Conservation (phyloP, 2,329 filamentous ascomycete species). For the Sclerotinia sclerotiorum region DNA sequence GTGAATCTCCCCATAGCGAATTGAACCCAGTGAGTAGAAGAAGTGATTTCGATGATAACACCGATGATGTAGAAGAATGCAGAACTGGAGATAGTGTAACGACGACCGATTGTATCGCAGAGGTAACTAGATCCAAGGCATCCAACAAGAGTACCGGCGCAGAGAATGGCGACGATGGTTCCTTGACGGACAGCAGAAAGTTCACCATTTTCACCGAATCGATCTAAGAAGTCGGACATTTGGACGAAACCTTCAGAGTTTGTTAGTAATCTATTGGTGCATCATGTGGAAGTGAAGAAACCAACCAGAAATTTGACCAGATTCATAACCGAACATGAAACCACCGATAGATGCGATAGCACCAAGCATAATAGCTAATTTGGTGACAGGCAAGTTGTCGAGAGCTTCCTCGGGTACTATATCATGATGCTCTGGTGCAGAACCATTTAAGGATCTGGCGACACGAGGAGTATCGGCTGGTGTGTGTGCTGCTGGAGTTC, state of each 20-base stretch:
- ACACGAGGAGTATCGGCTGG: conserved; percentile 22
- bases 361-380: conserved; percentile 50
- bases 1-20: conserved; percentile 64
- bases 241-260: conserved; percentile 58
- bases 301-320: conserved; percentile 50
- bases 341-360: conserved; percentile 55
- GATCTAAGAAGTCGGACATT: conserved; percentile 56
- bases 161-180: conserved; percentile 62
- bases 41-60: conserved; percentile 63
- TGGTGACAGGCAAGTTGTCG: conserved; percentile 36
- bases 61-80: conserved; percentile 61
- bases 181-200: conserved; percentile 61
- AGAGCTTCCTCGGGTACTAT: conserved; percentile 5
- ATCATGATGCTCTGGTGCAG: conserved; percentile 17
- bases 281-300: not conserved
- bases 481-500: conserved; percentile 26
- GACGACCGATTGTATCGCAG: conserved; percentile 61
- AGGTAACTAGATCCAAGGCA: conserved; percentile 59
- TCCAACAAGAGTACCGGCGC: conserved; percentile 59
- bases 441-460: conserved; percentile 18
- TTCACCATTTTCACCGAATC: conserved; percentile 51
- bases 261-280: not conserved
- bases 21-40: conserved; percentile 58
- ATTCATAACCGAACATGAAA: conserved; percentile 54
- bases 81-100: conserved; percentile 60